Evolutionary conservation across 495 filamentous ascomycete species (phyloP).

Genomic region (Penicillium coprophilum): DNA sequence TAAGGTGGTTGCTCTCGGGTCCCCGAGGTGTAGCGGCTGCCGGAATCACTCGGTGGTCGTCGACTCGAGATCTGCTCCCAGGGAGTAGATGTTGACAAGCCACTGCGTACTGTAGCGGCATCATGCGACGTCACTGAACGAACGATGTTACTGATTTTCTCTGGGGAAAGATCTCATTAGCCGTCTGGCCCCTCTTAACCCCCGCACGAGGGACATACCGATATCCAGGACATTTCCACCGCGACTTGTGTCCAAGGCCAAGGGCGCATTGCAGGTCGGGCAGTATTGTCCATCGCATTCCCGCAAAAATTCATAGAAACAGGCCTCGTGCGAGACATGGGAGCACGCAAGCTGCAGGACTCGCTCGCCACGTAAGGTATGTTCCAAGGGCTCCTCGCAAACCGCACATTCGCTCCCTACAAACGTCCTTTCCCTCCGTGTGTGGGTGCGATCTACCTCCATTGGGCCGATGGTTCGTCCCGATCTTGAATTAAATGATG

Average conservation of each 20-base stretch:
- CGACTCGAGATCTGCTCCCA: constrained; percentile 57
- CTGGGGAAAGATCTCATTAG: constrained; percentile 44
- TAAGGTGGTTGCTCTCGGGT: constrained; percentile 2
- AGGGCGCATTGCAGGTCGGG: constrained; percentile 88
- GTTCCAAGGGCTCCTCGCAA: constrained; percentile 95
- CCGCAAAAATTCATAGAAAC: constrained; percentile 98
- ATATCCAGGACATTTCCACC: constrained; percentile 94
- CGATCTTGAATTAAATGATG: constrained; percentile 50
- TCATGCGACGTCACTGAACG: constrained; percentile 77
- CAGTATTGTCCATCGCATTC: constrained; percentile 95
- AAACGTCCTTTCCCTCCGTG: constrained; percentile 89
- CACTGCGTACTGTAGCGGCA: constrained; percentile 48
- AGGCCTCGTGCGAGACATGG: constrained; percentile 96
- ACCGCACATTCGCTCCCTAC: constrained; percentile 93
- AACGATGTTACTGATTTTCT: constrained; percentile 94
- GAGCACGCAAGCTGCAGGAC: constrained; percentile 94
- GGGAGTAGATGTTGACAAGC: constrained; percentile 54
- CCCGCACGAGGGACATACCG: constrained; percentile 55
- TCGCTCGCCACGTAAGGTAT: constrained; percentile 91
- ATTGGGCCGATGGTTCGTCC: constrained; percentile 69
- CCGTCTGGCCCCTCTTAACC: constrained; percentile 5
- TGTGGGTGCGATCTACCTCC: constrained; percentile 75
- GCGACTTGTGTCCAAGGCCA: constrained; percentile 91
- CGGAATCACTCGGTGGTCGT: constrained; percentile 50
- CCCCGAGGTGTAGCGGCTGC: constrained; percentile 36